These are phyloP conservation scores for Candida montana DNA, from an alignment of 805 yeast species.

Conservation along the genomic window DNA sequence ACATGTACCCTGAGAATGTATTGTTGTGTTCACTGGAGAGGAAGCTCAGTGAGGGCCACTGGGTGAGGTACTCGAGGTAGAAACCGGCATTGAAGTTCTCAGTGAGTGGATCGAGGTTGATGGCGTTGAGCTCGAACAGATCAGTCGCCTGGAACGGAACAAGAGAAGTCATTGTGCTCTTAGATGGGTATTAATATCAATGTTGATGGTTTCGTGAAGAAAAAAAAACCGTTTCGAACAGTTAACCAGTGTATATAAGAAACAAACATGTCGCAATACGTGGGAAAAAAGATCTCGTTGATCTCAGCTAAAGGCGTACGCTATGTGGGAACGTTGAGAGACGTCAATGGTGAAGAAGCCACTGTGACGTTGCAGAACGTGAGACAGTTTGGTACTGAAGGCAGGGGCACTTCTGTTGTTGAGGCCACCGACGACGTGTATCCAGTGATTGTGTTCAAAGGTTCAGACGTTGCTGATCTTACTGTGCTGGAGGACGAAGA, in stretches of 20 bases:
- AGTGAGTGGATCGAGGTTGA: conserved; percentile 84
- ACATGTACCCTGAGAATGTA: conserved; percentile 66
- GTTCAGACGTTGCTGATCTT: conserved; percentile 87
- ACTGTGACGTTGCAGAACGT: conserved; percentile 81
- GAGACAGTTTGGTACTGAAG: conserved; percentile 87
- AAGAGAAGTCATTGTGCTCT: conserved; percentile 89
- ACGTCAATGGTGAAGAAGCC: conserved; percentile 84
- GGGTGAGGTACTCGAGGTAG: conserved; percentile 73
- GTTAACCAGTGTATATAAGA: too few species aligned
- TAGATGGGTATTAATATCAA: too few species aligned
- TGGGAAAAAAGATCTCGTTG: conserved; percentile 83
- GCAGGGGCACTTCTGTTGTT: conserved; percentile 72
- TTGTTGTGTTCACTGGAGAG: conserved; percentile 50
- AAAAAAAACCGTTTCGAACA: too few species aligned
- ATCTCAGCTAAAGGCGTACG: conserved; percentile 71
- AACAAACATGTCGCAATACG: conserved; percentile 74
- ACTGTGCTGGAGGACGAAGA: conserved; percentile 61
- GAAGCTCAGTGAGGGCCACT: conserved; percentile 89
- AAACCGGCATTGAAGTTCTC: conserved; percentile 86
- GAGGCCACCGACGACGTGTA: conserved; percentile 63
- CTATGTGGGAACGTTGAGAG: conserved; percentile 84
- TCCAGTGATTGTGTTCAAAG: conserved; percentile 79
- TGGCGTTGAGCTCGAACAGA: conserved; percentile 61
- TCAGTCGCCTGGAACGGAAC: conserved; percentile 87
- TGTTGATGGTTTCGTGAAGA: too few species aligned